Conservation (phyloP, 108 stramenopile species). For the Cylindrotheca closterium region DNA sequence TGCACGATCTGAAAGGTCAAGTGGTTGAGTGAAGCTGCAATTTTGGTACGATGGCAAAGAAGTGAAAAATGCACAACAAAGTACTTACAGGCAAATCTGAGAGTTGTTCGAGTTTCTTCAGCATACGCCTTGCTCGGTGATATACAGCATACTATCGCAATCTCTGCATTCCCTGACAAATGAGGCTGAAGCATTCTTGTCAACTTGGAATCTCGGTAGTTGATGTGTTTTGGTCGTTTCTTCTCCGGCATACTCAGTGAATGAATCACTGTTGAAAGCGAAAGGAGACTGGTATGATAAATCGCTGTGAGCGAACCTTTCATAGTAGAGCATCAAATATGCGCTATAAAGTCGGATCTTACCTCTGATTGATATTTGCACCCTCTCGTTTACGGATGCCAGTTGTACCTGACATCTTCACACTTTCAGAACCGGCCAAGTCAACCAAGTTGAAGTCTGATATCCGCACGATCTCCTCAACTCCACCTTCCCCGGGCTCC, state of each 20-base stretch:
- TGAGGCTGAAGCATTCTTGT: conserved; percentile 98
- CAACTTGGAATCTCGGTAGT: conserved; percentile 95
- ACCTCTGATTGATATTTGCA: conserved; percentile 96
- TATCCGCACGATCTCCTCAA: conserved; percentile 31
- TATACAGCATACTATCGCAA: conserved; percentile 95
- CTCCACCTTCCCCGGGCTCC: conserved; percentile 35
- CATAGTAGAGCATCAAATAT: not conserved
- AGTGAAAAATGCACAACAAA: not conserved
- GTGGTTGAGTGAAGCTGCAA: not conserved
- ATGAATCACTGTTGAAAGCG: conserved; percentile 81
- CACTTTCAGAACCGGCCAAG: conserved; percentile 87
- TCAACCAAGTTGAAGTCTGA: conserved; percentile 85
- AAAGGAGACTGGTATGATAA: conserved; percentile 54
- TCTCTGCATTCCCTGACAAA: conserved; percentile 91
- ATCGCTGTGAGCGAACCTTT: conserved; percentile 5
- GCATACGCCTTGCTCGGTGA: conserved; percentile 81
- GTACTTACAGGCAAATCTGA: conserved; percentile 78
- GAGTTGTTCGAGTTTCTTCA: conserved; percentile 95
- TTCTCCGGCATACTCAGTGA: conserved; percentile 42
- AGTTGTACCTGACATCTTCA: conserved; percentile 49
- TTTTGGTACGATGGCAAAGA: not conserved
- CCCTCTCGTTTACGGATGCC: conserved; percentile 74
- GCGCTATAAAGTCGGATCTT: conserved; percentile 5
- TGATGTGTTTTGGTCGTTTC: conserved; percentile 54
- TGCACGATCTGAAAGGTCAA: conserved; percentile 51